Base-by-base conservation (phyloP, 2,329 filamentous ascomycete genomes). In the Penicillium olsonii region DNA sequence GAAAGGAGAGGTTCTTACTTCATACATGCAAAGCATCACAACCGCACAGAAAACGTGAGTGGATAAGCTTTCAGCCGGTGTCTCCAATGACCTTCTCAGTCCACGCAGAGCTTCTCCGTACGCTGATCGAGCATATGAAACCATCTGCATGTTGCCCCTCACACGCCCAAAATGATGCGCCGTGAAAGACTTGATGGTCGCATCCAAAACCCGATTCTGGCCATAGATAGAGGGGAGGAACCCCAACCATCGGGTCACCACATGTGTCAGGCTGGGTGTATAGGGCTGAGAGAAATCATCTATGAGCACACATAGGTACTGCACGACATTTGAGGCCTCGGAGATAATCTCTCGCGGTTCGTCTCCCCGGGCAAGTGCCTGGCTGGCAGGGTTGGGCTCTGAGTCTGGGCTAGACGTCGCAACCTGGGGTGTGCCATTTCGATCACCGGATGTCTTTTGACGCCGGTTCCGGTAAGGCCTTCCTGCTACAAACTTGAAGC, bases 401-500 rank as follows among this genome's bases (percentile, higher is more conserved):
- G 15, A 19, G 17, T 31, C 27, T 31, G 45, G 15, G 11, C 17
- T 45, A 18, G 42, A 17, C n/a, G 34, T 45, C 22, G 26, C 11
- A 22, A 22, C 35, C 18, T 18, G 19, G 4, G 43, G 14, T 37
- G 35, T 14, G 8, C 33, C 37, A 35, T 48, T 27, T 14, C 27
- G 20, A 18, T 31, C 14, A 11, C n/a, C 24, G 6, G 17, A 24
- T n/a, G 26, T 8, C 12, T 26, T 44, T 18, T 24, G 54, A 8
- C 39, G 53, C 12, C 47, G 56, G 18, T 55, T 54, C 10, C 65
- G 53, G 46, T 62, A 57, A n/a, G 62, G 64, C 37, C 66, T 66
- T n/a, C 59, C 66, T 14, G 62, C 42, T 15, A 70, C 57, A 19
- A 71, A 70, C 34, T 67, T 70, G 40, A 69, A 69, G 14, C 57